phyloP scores from a whole-genome alignment of 1,284 basidiomycete species.

The Trichosporon faecale region DNA sequence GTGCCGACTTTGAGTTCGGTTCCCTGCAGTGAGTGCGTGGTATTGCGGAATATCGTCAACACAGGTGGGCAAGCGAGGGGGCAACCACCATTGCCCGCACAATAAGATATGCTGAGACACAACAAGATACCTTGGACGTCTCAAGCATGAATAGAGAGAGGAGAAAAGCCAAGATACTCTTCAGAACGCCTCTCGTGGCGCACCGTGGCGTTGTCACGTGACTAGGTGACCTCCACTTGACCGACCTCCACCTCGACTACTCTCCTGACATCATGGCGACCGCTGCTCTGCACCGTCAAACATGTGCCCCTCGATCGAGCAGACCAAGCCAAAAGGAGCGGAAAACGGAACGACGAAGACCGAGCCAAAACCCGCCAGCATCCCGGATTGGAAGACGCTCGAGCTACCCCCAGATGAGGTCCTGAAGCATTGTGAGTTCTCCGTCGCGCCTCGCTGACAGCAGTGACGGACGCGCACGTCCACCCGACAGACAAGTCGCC shows the following conservation, averaged over 20 bases:
- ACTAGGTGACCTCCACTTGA: too few species aligned
- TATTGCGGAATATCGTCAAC: background rate
- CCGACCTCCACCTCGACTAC: too few species aligned
- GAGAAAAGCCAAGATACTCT: too few species aligned
- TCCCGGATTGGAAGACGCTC: slow-evolving; percentile 40
- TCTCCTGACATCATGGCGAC: background rate
- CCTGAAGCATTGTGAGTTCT: slow-evolving; percentile 31
- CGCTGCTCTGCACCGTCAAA: background rate
- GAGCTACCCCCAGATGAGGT: slow-evolving; percentile 28
- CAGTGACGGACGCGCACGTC: slow-evolving; percentile 53
- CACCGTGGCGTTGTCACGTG: too few species aligned
- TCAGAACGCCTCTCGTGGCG: too few species aligned
- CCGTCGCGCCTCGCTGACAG: background rate
- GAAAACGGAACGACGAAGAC: background rate
- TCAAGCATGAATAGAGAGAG: too few species aligned
- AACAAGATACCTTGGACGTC: too few species aligned
- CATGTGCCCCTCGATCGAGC: background rate
- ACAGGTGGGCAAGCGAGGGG: background rate
- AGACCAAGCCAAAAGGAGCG: background rate
- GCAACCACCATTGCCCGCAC: too few species aligned
- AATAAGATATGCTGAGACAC: too few species aligned
- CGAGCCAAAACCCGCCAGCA: background rate
- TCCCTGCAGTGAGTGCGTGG: background rate
- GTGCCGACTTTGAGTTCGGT: background rate
- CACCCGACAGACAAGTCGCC: slow-evolving; percentile 49